These are phyloP conservation scores for Cichorium intybus DNA, from an alignment of 140 eudicot species.

Conservation along the genomic window DNA sequence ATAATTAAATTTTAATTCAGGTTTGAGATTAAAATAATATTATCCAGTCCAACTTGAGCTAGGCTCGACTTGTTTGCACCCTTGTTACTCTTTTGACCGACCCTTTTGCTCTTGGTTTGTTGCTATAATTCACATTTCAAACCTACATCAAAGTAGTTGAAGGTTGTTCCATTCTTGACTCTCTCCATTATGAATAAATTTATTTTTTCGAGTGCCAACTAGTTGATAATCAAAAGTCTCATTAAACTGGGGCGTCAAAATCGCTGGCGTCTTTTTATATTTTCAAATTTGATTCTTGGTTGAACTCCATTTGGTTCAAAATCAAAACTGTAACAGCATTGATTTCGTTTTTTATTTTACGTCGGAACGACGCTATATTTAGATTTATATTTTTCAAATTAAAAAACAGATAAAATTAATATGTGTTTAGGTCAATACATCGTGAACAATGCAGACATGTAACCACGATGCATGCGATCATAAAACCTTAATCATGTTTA, in stretches of 20 bases:
- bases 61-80: neutral
- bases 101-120: neutral
- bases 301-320: neutral
- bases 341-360: no score
- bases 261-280: neutral
- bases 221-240: conserved; percentile 3
- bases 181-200: neutral
- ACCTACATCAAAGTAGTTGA: conserved; percentile 1
- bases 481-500: neutral
- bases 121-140: neutral
- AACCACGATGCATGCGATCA: neutral
- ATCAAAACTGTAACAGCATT: no score
- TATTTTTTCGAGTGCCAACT: neutral
- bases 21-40: neutral
- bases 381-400: neutral
- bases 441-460: no score
- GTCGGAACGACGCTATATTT: neutral
- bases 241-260: neutral
- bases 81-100: neutral
- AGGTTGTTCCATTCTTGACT: neutral
- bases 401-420: no score
- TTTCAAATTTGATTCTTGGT: neutral
- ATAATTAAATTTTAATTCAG: no score
- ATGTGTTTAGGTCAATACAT: no score
- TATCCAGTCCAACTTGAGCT: neutral